Percentiles rank a stretch among this genome's conserved stretches.
Conservation (phyloP, 2,329 filamentous ascomycete genomes). For the Pleurostoma richardsiae region DNA sequence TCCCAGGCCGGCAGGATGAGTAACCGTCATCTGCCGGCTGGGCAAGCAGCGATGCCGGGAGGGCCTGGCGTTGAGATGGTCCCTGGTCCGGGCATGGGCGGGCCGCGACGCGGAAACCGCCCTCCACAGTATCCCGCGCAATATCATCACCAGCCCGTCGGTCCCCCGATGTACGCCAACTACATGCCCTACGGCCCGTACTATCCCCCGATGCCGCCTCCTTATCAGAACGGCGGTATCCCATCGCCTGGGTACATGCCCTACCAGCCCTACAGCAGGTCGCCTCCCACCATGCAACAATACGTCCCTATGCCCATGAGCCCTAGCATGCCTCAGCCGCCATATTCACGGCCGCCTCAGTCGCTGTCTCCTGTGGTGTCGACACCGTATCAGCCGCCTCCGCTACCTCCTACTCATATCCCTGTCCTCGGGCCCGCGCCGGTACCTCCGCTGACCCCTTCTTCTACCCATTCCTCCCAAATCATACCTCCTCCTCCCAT, state of each 20-base stretch:
- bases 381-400: conserved; percentile 52
- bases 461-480: conserved; percentile 44
- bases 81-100: conserved; percentile 18
- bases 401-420: conserved; percentile 30
- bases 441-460: conserved; percentile 44
- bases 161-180: conserved; percentile 38
- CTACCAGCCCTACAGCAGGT: conserved; percentile 43
- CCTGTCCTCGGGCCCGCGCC: conserved; percentile 34
- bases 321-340: conserved; percentile 37
- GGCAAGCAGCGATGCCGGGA: conserved; percentile 54
- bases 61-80: conserved; percentile 23
- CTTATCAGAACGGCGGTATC: conserved; percentile 46
- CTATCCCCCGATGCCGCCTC: conserved; percentile 52
- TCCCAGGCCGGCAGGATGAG: conserved; percentile 73
- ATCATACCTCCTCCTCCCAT: conserved; percentile 24
- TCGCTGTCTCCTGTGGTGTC: conserved; percentile 39
- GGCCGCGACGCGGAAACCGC: conserved; percentile 22
- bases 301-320: conserved; percentile 48
- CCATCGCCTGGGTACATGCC: conserved; percentile 40
- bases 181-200: conserved; percentile 49
- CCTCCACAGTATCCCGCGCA: conserved; percentile 27
- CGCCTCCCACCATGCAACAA: conserved; percentile 48
- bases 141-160: conserved; percentile 14
- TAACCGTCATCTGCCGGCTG: conserved; percentile 71
- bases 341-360: conserved; percentile 47